Conservation (phyloP, 768 basidiomycete species). For the Tephrocybe rancida region DNA sequence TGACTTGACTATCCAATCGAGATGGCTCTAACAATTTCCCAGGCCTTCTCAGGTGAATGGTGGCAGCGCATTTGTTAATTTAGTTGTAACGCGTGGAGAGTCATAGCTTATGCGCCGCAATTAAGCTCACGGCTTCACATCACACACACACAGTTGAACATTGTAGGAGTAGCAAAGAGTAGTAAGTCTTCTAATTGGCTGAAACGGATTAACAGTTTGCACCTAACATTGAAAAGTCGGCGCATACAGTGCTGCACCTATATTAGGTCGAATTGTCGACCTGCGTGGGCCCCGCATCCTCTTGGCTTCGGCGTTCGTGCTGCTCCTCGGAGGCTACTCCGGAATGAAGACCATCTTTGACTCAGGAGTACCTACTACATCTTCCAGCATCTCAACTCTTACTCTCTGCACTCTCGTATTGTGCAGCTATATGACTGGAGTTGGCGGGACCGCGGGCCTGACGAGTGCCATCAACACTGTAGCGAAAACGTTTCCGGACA, state of each 20-base stretch:
- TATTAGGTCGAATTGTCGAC: slow-evolving; percentile 84
- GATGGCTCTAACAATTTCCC: slow-evolving; percentile 1
- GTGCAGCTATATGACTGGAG: slow-evolving; percentile 74
- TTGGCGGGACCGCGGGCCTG: slow-evolving; percentile 75
- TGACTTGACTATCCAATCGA: not conserved
- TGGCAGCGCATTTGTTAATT: not conserved
- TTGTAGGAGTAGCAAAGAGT: slow-evolving; percentile 77
- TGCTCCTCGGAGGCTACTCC: slow-evolving; percentile 70
- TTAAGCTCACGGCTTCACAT: slow-evolving; percentile 73
- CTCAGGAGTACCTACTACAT: slow-evolving; percentile 41
- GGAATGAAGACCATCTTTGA: slow-evolving; percentile 74
- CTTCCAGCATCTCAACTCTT: slow-evolving; percentile 39
- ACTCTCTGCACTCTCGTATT: slow-evolving; percentile 54
- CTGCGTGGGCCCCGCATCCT: slow-evolving; percentile 68
- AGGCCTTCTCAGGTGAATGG: slow-evolving; percentile 47
- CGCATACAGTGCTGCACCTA: slow-evolving; percentile 72
- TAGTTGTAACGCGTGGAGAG: not conserved
- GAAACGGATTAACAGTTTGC: not conserved
- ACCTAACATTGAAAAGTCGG: slow-evolving; percentile 52
- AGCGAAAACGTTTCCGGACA: slow-evolving; percentile 81
- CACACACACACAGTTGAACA: slow-evolving; percentile 79
- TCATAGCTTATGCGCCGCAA: slow-evolving; percentile 82
- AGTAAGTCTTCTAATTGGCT: slow-evolving; percentile 46
- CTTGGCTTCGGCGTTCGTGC: slow-evolving; percentile 57
- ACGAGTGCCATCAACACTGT: slow-evolving; percentile 73